Conservation (phyloP, 225 moss, liverwort and hornwort genomes). For the Antitrichia curtipendula region DNA sequence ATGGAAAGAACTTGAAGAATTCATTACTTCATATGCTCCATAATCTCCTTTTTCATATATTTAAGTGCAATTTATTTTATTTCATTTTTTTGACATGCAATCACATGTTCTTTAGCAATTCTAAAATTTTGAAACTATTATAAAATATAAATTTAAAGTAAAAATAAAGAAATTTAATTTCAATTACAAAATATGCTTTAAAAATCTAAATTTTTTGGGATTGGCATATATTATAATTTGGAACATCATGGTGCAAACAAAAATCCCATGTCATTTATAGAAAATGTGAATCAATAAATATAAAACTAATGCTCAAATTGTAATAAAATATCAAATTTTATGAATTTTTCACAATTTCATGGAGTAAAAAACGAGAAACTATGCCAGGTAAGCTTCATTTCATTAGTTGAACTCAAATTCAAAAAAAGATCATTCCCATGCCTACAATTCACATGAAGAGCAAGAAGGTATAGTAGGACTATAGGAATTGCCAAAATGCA, state of each 20-base stretch:
- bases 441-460: neutral
- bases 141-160: too few relatives aligned
- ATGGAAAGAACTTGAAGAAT: neutral
- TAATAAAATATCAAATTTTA: too few relatives aligned
- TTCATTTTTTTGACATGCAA: neutral
- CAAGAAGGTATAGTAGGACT: accelerated
- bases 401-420: neutral
- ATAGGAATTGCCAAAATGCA: too few relatives aligned
- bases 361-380: neutral
- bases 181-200: neutral
- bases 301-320: neutral
- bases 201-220: accelerated
- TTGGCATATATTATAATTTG: too few relatives aligned
- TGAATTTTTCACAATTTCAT: neutral
- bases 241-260: neutral
- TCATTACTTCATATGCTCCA: too few relatives aligned
- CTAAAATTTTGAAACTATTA: neutral
- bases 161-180: neutral
- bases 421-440: neutral
- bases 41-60: too few relatives aligned
- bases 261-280: too few relatives aligned
- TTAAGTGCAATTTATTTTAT: neutral
- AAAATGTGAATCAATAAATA: accelerated
- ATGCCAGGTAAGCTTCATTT: neutral
- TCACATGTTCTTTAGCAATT: accelerated